Evolutionary conservation across 2,329 filamentous ascomycete genomes (phyloP), one percentile per base, ranked within the genome.

Genomic region (Hypoxylon sp.): DNA sequence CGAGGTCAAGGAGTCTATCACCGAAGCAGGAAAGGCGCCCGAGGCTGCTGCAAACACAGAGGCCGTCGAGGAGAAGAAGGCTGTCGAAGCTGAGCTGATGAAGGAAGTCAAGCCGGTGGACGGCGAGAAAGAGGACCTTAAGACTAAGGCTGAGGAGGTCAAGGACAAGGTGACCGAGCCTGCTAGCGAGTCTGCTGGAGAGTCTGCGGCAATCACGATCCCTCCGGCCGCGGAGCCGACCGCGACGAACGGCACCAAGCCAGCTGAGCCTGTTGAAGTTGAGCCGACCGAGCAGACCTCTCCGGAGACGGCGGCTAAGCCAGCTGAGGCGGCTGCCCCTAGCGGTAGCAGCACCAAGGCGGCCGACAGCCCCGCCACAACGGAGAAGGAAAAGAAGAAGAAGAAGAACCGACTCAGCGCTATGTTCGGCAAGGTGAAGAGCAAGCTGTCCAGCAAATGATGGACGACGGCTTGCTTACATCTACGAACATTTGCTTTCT

Each of bases 11-110:
- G 78, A 84, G 65, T 85, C 83, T 6, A 82, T 86, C 43, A 70
- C 75, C 33, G 79, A 83, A 68, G 82, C 89, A 18, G 83, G 85
- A 51, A 73, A 81, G 68, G 80, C 78, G 59, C 88, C 90, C 7
- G 91, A 95, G 75, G 91, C 91, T 27, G 84, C 89, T 29, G 83
- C 83, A 52, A 88, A 87, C 73, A 78, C 85, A 1, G 81, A 81
- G 52, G 89, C 87, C 15, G 89, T 95, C 5, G 77, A 83, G 61
- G 90, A 93, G 67, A 95, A 95, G 83, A 85, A 84, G 72, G 81
- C 79, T 8, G 81, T 92, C 4, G 91, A 96, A 78, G 74, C 84
- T 21, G 89, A 96, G 76, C 80, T 96, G 7, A 78, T 92, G 43
- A 81, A 85, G 63, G 84, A 89, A 73, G 81, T 87, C 60, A 79